Percentiles rank a stretch among this genome's conserved stretches.
Conservation (phyloP, 2,329 filamentous ascomycete species). For the Ilyonectria destructans region DNA sequence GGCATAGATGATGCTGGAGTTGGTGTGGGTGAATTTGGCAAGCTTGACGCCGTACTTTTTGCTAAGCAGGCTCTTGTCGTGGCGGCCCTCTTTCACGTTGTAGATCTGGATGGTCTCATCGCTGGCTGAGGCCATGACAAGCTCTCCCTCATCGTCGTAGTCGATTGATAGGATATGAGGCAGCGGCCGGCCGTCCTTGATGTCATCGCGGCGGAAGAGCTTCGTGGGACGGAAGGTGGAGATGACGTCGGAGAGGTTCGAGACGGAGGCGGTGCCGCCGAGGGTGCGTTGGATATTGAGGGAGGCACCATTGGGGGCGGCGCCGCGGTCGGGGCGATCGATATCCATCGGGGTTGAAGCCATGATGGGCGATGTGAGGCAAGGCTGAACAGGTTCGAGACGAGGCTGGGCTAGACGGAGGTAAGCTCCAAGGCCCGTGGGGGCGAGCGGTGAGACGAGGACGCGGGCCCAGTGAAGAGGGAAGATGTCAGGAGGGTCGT, state of each 20-base stretch:
- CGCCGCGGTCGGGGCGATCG: constrained; percentile 61
- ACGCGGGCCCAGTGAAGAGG: too few species aligned
- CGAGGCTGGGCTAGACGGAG: background rate
- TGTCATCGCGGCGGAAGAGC: constrained; percentile 76
- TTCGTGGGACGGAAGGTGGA: constrained; percentile 85
- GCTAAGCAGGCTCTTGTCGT: constrained; percentile 90
- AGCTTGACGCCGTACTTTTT: constrained; percentile 98
- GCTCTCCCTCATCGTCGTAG: constrained; percentile 96
- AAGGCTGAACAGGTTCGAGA: background rate
- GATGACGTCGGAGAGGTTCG: constrained; percentile 85
- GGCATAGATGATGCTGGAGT: constrained; percentile 93
- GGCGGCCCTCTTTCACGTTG: constrained; percentile 91
- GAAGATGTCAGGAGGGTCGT: background rate
- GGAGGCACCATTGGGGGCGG: constrained; percentile 59
- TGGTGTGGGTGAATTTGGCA: constrained; percentile 93
- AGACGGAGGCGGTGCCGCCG: constrained; percentile 63
- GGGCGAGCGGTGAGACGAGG: background rate
- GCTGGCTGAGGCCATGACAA: constrained; percentile 90
- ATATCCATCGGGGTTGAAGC: constrained; percentile 72
- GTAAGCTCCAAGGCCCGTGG: background rate
- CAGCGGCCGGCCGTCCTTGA: constrained; percentile 63
- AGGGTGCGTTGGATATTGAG: constrained; percentile 68
- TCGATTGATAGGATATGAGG: constrained; percentile 71
- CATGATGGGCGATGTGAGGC: constrained; percentile 55
- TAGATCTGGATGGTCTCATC: constrained; percentile 98